Evolutionary conservation across 768 basidiomycete genomes (phyloP).

Genomic region (Albatrellus ellisii): DNA sequence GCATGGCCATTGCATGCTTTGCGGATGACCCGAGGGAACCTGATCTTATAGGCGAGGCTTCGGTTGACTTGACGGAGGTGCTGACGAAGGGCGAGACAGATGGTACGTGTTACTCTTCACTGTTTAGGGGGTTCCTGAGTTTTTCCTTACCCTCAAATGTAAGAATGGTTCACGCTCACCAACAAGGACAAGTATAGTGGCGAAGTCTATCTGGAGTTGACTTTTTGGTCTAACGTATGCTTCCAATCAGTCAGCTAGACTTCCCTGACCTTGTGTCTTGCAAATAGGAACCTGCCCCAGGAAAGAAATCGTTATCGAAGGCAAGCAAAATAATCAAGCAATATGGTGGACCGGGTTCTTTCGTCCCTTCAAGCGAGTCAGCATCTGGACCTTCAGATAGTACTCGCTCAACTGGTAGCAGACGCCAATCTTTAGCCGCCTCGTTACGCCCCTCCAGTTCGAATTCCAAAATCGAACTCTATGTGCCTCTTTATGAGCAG

Average conservation of each 20-base stretch:
- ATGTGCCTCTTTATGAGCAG: constrained; percentile 63
- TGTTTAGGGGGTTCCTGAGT: constrained; percentile 8
- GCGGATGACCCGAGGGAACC: constrained; percentile 95
- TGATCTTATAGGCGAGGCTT: constrained; percentile 85
- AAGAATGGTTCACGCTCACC: constrained; percentile 90
- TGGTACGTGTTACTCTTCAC: constrained; percentile 47
- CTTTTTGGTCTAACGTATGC: constrained; percentile 92
- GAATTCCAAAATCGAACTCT: constrained; percentile 49
- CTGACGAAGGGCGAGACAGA: constrained; percentile 94
- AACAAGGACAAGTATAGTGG: constrained; percentile 91
- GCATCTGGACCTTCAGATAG: constrained; percentile 1
- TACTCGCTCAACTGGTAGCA: constrained; percentile 19
- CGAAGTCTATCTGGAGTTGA: constrained; percentile 92
- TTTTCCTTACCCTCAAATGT: constrained; percentile 3
- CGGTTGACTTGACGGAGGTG: constrained; percentile 80
- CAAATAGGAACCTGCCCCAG: constrained; percentile 65
- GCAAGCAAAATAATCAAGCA: constrained; percentile 39
- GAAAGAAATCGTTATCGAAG: constrained; percentile 44
- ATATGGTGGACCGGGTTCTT: constrained; percentile 72
- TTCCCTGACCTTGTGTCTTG: background rate
- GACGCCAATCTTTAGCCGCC: constrained; percentile 43
- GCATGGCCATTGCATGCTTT: constrained; percentile 76
- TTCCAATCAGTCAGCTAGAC: constrained; percentile 11
- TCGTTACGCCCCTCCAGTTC: constrained; percentile 52
- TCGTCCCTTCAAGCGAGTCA: constrained; percentile 32